Base-by-base conservation (phyloP, 306 rosid species). In the Trifolium repens region DNA sequence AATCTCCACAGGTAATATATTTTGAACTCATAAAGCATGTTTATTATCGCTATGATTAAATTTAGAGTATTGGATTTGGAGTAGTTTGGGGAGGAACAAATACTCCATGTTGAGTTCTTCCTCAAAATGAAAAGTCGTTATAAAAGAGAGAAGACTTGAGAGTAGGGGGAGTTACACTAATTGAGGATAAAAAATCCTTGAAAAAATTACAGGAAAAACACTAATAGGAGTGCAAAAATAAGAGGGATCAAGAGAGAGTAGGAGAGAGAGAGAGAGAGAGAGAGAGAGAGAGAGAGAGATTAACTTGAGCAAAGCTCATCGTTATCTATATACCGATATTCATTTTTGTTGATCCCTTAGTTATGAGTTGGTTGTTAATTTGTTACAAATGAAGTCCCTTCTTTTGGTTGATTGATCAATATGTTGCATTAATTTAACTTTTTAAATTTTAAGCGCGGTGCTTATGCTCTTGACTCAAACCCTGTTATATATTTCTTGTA, bases 1-100 rank as follows among this genome's bases (percentile, higher is more conserved):
- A 83, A 66, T 96, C 98, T 74, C 96, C 98, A 24, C 98, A 96
- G 96, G 99, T 73, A 27, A 62, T 53, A 13, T 55, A 44, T 37
- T 67, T 69, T 79, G 68, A 32, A 76, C 53, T 71, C 11, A 32
- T 66, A 37, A 52, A 12, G 26, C 63, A 47, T 67, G 75, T 69
- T 55, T 53, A 71, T 39, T 22, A 65, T 65, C n/a, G 34, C n/a
- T 8, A 34, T 50, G 42, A 76, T 81, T 81, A 57, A 73, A 73
- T 73, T 62, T 9, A 19, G 5, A 34, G 59, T 59, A 74, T 63
- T 2, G 37, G 17, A 66, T 70, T 63, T 2, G 37, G 17, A 66
- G 24, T 32, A 57, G 24, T 54, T 61, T 26, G 34, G 55, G 24
- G 46, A 72, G 69, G 69, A 62, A 58, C 39, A 73, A 54, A 22